Evolutionary conservation across 495 filamentous ascomycete species (phyloP).

Genomic region (Poronia punctata): DNA sequence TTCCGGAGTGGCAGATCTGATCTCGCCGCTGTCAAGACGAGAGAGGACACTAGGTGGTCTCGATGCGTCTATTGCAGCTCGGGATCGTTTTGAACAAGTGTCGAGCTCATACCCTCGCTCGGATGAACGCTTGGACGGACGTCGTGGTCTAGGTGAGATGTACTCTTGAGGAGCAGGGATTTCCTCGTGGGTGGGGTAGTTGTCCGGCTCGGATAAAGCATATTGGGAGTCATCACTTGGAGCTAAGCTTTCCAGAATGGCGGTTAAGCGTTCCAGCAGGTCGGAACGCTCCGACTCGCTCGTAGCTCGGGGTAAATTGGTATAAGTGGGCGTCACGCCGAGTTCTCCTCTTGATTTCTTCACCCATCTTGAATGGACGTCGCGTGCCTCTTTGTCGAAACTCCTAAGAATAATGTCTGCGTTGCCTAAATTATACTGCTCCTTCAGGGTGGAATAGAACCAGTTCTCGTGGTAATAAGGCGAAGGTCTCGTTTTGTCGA

Average conservation of each 20-base stretch:
- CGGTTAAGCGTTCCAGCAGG: constrained; percentile 8
- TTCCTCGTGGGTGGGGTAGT: too few species aligned
- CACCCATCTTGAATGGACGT: constrained; percentile 23
- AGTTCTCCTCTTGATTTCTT: constrained; percentile 14
- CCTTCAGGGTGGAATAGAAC: constrained; percentile 18
- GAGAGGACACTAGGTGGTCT: constrained; percentile 19
- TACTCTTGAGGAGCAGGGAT: constrained; percentile 20
- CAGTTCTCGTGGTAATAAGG: constrained; percentile 16
- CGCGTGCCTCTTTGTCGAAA: constrained; percentile 18
- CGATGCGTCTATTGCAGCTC: background rate
- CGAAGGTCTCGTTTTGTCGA: constrained; percentile 8
- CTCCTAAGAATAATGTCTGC: constrained; percentile 9
- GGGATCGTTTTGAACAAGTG: constrained; percentile 6
- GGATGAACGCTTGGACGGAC: constrained; percentile 6
- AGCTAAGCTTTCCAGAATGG: constrained; percentile 11
- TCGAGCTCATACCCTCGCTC: background rate
- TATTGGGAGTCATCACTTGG: too few species aligned
- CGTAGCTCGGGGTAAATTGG: constrained; percentile 14
- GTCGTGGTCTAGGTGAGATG: background rate
- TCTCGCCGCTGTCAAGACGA: constrained; percentile 19
- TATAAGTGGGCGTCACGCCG: constrained; percentile 13
- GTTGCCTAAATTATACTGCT: constrained; percentile 15
- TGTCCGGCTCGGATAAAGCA: too few species aligned
- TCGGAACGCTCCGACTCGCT: constrained; percentile 16
- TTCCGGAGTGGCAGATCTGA: constrained; percentile 13